Evolutionary conservation across 1,139 yeast species (phyloP), one percentile per base, ranked within the genome.

Genomic region (Hansenula sp.): DNA sequence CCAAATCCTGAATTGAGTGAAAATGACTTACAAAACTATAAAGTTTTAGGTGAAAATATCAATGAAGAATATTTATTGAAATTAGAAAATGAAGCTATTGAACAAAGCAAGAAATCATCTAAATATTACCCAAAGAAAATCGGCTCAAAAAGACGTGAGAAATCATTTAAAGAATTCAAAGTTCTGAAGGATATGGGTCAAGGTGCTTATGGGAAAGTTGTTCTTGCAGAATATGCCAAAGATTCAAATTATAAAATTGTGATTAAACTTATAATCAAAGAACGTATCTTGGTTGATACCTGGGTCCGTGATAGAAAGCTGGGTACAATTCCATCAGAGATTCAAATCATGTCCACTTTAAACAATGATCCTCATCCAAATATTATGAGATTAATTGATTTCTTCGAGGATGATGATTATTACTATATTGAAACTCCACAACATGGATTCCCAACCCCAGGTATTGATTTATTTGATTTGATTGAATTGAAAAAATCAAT

Each of bases 161-260:
- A 88, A 61, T 79, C 79, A 50, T 76, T 88, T 51, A 61, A 74
- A 0, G 96, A 90, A 60, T 93, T 88, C 57, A 66, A 68, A 4
- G 76, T 87, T 1, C 45, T 88, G 38, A 84, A 86, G 59, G 80
- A 83, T 50, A 79, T 93, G 81, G 99, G 99, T 1, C 95, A 87
- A 62, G 99, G 99, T 36, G 97, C 98, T 0, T 93, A 91, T 59
- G 98, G 98, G 15, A 87, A 88, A 58, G 99, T 93, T 19, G 82
- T 85, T 18, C 71, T 90, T 31, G 96, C 90, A 10, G 77, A 77
- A 58, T 87, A 85, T 57, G 77, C 76, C 39, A 71, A 74, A 21
- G 90, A 82, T 50, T 75, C 78, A 0, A 65, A 66, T 11, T 84
- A 87, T 59, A 77, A 74, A 48, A 82, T 90, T 33, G 90, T 91